Base-by-base conservation (phyloP, 2,329 filamentous ascomycete genomes). In the Talaromyces albobiverticillius region DNA sequence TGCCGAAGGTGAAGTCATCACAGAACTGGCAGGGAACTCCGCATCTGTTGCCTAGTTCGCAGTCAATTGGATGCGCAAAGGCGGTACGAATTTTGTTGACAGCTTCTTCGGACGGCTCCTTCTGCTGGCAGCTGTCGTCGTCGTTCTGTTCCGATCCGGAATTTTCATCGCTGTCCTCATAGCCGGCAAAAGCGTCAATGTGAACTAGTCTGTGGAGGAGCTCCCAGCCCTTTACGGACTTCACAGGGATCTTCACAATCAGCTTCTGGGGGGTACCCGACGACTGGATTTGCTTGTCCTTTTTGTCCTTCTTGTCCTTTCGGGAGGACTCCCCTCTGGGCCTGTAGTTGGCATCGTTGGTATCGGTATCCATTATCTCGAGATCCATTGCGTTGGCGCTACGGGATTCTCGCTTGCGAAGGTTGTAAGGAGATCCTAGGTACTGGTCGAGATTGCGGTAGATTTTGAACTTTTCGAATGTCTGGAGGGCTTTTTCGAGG, bases 1-100 rank as follows among this genome's bases (percentile, higher is more conserved):
- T 64, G 1, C 71, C 69, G 43, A 76, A 78, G 0, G 61, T 49
- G 11, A 71, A 67, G 13, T 73, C 61, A 2, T 59, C 51, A 57
- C 75, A 79, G 67, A 73, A 78, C 55, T 73, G 60, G 57, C 76
- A 78, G 1, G 65, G 60, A 1, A 57, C 43, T 10, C 48, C 29
- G 22, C 36, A 43, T 23, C 48, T 45, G 14, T 34, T 56, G 29
- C 32, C 49, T 2, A 56, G 42, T 32, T 52, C 54, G 36, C 48
- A 48, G 22, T 56, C 45, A 31, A 56, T 50, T 3, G 54, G 54
- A 31, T 52, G 49, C 3, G 26, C 26, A 25, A 52, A 55, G 18
- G 46, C 40, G 10, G 53, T 55, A 16, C 7, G 9, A 11, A 55
- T 46, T 13, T 16, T 36, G 20, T 29, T 48, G 16, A 48, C 26